A percentile compares a stretch with the other conserved stretches of the same genome.
Evolutionary conservation across 2,329 filamentous ascomycete species (phyloP).

Genomic region (Zasmidium angulare): DNA sequence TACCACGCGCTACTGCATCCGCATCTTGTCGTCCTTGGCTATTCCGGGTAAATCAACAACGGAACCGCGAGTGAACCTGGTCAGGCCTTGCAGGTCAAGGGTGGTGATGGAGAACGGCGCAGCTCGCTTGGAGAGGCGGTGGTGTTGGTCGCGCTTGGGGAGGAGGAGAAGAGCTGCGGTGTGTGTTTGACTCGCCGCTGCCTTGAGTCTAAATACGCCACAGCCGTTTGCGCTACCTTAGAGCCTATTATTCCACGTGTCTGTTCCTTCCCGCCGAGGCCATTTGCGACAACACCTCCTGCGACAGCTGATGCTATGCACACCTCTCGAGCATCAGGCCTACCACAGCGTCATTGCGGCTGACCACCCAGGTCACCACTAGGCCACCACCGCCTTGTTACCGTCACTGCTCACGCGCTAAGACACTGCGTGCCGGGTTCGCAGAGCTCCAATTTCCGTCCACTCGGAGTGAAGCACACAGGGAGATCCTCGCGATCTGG

Average conservation of each 20-base stretch:
- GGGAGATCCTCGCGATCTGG: neutral
- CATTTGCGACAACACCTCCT: too few species aligned
- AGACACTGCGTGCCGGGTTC: neutral
- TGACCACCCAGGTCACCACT: neutral
- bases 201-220: too few species aligned
- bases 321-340: too few species aligned
- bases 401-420: neutral
- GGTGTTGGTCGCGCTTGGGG: neutral
- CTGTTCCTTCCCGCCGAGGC: too few species aligned
- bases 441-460: neutral
- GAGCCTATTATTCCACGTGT: too few species aligned
- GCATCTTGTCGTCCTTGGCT: neutral
- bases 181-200: neutral
- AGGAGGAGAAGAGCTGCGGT: neutral
- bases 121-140: neutral
- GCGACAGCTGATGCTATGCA: too few species aligned
- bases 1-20: neutral
- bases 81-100: neutral
- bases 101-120: neutral
- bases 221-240: too few species aligned
- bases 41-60: neutral
- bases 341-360: too few species aligned
- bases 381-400: neutral
- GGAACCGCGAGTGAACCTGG: neutral
- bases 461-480: neutral